Base-by-base conservation (phyloP, 106 monocot species). In the Chionographis japonica region DNA sequence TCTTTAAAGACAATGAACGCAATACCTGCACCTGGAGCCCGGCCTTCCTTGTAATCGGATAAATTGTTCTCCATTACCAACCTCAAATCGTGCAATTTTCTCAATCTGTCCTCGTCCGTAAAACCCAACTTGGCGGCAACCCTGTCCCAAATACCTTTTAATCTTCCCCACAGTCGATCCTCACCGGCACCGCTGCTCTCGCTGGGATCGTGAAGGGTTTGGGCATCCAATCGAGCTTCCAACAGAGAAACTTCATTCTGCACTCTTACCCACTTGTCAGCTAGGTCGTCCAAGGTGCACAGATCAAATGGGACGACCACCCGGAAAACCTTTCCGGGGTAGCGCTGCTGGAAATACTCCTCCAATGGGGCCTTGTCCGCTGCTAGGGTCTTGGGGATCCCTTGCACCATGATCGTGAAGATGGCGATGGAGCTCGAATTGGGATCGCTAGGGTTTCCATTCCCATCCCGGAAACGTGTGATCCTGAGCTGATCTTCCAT, bases 1-100 rank as follows among this genome's bases (percentile, higher is more conserved):
- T 98, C 97, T 61, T 90, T 98, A 62, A 98, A 98, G 13, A 98
- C 67, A 46, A 98, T 83, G 74, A 98, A 98, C 12, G 92, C 97
- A 56, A 92, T 82, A 7, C 97, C 97, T 17, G 89, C 86, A 56
- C 97, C 97, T 0, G 72, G 86, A 42, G 92, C 89, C 20, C 81
- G 79, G 14, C 85, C 84, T 74, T 97, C 89, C 68, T 75, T 89
- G 57, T 90, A 98, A 56, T 86, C 87, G 12, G 82, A 37, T 50
- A 98, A 60, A 71, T 79, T 85, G 4, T 56, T 78, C 10, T 75
- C 72, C 60, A 98, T 63, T 10, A 81, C 65, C 55, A 85, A 65
- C 62, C 71, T 86, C 79, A 63, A 65, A 56, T 77, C 76, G 17
- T 77, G 78, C 68, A 98, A 66, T 61, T 84, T 89, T 38, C 73